Base-by-base conservation (phyloP, 2,329 filamentous ascomycete species). In the Waltergamsia citrina region DNA sequence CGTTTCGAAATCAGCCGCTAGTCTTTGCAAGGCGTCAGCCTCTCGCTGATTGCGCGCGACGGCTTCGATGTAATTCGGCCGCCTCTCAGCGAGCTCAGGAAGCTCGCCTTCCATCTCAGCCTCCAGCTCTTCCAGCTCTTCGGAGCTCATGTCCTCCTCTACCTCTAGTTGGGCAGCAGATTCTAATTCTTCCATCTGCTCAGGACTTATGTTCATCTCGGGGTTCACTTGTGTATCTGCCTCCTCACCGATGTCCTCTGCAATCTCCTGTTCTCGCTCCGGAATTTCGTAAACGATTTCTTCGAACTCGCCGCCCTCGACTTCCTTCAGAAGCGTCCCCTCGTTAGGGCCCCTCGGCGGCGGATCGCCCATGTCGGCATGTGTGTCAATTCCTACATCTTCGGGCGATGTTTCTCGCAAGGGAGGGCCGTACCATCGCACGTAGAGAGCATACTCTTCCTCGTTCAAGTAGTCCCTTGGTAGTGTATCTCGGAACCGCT, bases 371-470 rank as follows among this genome's bases (percentile, higher is more conserved):
- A 61, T 57, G 27, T 61, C 56, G 18, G 51, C 59, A 45, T 50
- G 55, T 32, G 38, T 60, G 40, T 63, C 58, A 39, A 62, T 69
- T 18, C 59, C 75, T 4, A 76, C 65, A 53, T 81, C 74, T 37
- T 79, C 76, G 2, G 71, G 67, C 7, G 49, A 55, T 3, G 74
- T 80, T 34, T 72, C 67, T 27, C 78, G 68, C 40, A 84, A 52
- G 3, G 87, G 85, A 22, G 78, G 67, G 2, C 88, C 90, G 53
- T 92, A 95, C 12, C 94, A 60, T 42, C 86, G 70, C 50, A 82
- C 77, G 55, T 94, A 94, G 1, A 94, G 61, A 31, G 62, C 63
- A 47, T 81, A 78, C 53, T 94, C 87, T 34, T 81, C 72, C 1
- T 69, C 65, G 22, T 67, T 77, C 33, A 95, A 56, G 45, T 85